Evolutionary conservation across 768 basidiomycete species (phyloP).

Genomic region (Lactarius deliciosus): DNA sequence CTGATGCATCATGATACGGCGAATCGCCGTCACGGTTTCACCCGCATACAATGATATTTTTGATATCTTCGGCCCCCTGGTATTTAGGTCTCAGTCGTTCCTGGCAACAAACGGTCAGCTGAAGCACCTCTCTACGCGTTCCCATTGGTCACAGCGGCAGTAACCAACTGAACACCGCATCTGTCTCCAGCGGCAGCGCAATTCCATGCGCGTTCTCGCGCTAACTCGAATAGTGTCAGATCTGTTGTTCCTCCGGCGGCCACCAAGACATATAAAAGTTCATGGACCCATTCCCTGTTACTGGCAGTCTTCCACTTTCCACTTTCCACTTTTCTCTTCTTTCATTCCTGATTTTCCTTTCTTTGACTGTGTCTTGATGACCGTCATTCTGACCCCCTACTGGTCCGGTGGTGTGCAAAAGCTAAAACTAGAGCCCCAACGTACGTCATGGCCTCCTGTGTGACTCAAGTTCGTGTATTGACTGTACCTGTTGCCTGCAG

Average conservation of each 20-base stretch:
- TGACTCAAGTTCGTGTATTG: neutral
- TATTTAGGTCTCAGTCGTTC: constrained; percentile 6
- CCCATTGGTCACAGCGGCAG: neutral
- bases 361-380: constrained; percentile 32
- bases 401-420: constrained; percentile 69
- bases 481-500: constrained; percentile 7
- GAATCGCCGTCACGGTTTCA: neutral
- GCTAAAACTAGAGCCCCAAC: constrained; percentile 57
- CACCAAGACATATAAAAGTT: constrained; percentile 8
- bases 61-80: neutral
- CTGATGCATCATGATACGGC: constrained; percentile 1
- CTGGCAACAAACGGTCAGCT: constrained; percentile 7
- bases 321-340: neutral
- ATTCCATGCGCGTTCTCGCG: constrained; percentile 1
- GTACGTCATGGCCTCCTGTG: constrained; percentile 40
- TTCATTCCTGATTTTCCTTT: no score
- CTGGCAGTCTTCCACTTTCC: neutral
- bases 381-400: constrained; percentile 61
- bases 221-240: neutral
- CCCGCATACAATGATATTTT: neutral
- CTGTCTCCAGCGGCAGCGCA: neutral
- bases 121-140: neutral
- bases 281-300: neutral
- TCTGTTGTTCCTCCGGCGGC: neutral
- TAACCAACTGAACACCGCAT: constrained; percentile 8